phyloP scores from a whole-genome alignment of 208 protist genomes.

The Leishmania lainsoni region DNA sequence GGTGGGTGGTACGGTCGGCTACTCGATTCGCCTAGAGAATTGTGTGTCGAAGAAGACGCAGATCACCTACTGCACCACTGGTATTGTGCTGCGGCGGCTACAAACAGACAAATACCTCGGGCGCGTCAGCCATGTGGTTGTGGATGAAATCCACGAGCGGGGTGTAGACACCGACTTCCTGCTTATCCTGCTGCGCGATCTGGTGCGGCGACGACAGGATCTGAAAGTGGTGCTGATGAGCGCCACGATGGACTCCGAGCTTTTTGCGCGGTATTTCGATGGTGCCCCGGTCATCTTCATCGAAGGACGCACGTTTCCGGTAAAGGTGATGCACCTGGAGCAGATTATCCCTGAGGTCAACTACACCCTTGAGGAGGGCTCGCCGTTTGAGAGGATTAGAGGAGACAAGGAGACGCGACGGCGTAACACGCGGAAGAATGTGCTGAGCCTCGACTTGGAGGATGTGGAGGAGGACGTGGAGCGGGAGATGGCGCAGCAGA shows the following conservation, averaged over 20 bases:
- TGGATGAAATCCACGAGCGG: conserved; percentile 97
- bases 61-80: conserved; percentile 95
- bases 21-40: conserved; percentile 94
- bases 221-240: conserved; percentile 95
- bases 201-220: conserved; percentile 67
- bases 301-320: conserved; percentile 94
- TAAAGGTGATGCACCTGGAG: conserved; percentile 94
- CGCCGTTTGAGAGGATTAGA: conserved; percentile 69
- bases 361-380: conserved; percentile 85
- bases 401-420: conserved; percentile 43
- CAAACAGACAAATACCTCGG: conserved; percentile 89
- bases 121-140: conserved; percentile 91
- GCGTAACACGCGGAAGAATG: conserved; percentile 78
- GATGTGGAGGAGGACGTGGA: conserved; percentile 68
- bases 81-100: conserved; percentile 91
- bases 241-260: conserved; percentile 94
- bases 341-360: conserved; percentile 86
- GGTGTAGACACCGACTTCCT: conserved; percentile 97
- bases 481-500: conserved; percentile 43
- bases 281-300: conserved; percentile 90
- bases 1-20: conserved; percentile 91
- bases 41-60: conserved; percentile 83
- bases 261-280: conserved; percentile 94
- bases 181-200: conserved; percentile 91
- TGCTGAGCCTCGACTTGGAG: conserved; percentile 59